Evolutionary conservation across 139 green algal genomes (phyloP), one percentile per base, ranked within the genome.

Genomic region (Protoeuglena noctilucae): DNA sequence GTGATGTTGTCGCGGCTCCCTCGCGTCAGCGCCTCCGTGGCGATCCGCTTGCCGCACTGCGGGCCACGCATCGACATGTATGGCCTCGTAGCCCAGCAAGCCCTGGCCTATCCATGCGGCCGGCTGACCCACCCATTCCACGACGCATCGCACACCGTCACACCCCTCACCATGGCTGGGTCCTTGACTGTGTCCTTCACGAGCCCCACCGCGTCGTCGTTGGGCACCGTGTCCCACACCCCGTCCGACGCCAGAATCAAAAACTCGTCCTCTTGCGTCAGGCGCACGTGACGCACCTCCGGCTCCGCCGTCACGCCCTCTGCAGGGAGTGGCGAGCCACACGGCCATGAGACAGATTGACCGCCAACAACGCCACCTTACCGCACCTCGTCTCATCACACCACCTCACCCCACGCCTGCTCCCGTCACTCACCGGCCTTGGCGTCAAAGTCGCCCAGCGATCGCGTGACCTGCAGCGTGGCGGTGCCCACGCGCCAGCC

Each of bases 221-320:
- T 81, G 48, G 43, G 57, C 25, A 96, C 17, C 7, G 67, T 63
- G 53, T 93, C 88, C 86, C 88, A 96, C 18, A 96, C 48, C 0
- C 87, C 87, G 55, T 96, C 88, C 27, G 56, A 84, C 17, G 74
- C 87, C 3, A 93, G 41, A 7, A 96, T 67, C 17, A 96, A 18
- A 58, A 93, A 94, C 21, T 75, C 56, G 62, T 96, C 86, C 0
- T 59, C 50, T 0, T 40, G 26, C 2, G 7, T 18, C n/a, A 93
- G 61, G 22, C 59, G 47, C 19, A 74, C 48, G 23, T 58, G 26
- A 4, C 52, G 53, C 3, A 88, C 63, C 60, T 95, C 83, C n/a
- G 85, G 79, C 47, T 79, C 62, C 0, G 82, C 69, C 4, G 60
- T 87, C 4, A 95, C 41, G 28, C 80, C 83, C 39, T 58, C 24